Evolutionary conservation across 305 asterid species (phyloP), one percentile per base, ranked within the genome.

Genomic region (Fraxinus dipetala): DNA sequence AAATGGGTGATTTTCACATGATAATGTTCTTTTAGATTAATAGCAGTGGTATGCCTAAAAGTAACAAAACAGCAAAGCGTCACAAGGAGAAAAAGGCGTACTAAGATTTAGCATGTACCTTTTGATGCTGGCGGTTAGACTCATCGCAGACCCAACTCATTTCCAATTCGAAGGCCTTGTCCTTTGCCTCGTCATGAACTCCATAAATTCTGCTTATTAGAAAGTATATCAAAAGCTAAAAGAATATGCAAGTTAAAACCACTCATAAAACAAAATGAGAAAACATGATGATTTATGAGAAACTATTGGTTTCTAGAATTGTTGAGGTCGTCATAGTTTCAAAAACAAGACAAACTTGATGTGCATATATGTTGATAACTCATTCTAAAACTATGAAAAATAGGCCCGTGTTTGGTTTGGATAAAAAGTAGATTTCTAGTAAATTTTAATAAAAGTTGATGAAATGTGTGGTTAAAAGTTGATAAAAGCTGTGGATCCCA

Each of bases 111-210:
- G 14, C 14, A 10, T 2, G 51, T 40, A 95, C 99, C 99, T 95
- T 95, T 83, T 93, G 93, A 76, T 95, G 99, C 87, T 89, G 94
- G 74, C 98, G 94, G 82, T 92, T 92, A 7, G 99, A 95, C 87
- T 95, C 99, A 31, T 94, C 98, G 79, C 99, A 95, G 9, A 94
- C 97, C 99, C 99, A 95, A 74, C 98, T 93, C 97, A 95, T 86
- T 85, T 95, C 99, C 90, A 95, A 75, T 84, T 95, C 99, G 82
- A 95, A 95, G 69, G 96, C 98, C 93, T 95, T 95, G 91, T 95
- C 99, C 87, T 95, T 95, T 4, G 97, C 99, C 88, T 95, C 98
- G 61, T 95, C 99, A 34, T 95, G 98, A 22, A 95, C 97, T 16
- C 98, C 98, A 34, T 92, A 95, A 70, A 95, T 94, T 84, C 99